A percentile compares a stretch with the other conserved stretches of the same genome.
These are phyloP conservation scores for Naganishia albida DNA, from an alignment of 1,284 basidiomycete genomes.

Conservation along the genomic window DNA sequence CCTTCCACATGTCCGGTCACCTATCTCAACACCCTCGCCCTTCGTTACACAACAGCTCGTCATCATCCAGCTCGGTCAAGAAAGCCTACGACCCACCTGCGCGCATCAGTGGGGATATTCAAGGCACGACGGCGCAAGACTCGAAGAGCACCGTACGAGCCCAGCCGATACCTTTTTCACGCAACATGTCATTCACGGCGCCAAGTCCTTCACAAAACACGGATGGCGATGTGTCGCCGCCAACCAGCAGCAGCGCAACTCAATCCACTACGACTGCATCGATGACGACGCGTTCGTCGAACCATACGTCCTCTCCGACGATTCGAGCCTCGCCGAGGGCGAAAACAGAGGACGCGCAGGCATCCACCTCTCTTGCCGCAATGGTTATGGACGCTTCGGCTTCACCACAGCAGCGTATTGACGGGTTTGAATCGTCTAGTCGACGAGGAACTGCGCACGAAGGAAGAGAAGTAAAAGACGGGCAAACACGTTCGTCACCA, in stretches of 20 bases:
- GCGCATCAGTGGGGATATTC: background rate
- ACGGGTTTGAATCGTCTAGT: conserved; percentile 4
- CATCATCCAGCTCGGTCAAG: background rate
- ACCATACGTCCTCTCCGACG: background rate
- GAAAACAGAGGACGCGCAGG: background rate
- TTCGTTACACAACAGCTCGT: conserved; percentile 10
- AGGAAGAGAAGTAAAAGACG: background rate
- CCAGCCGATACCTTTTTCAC: background rate
- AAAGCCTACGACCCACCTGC: background rate
- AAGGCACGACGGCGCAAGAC: background rate
- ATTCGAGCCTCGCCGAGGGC: background rate
- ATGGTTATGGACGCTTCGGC: background rate
- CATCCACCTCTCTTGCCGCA: conserved; percentile 5
- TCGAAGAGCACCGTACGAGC: background rate
- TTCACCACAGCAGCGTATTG: conserved; percentile 4
- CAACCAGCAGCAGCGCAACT: background rate
- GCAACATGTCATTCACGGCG: background rate
- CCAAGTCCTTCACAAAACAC: no score
- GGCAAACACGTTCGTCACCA: background rate
- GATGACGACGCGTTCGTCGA: background rate
- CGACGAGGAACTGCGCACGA: no score
- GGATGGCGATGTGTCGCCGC: background rate
- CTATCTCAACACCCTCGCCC: background rate
- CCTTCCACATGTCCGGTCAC: conserved; percentile 20
- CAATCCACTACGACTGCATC: background rate